Base-by-base conservation (phyloP, 129 eudicot species). In the Logfia minima region DNA sequence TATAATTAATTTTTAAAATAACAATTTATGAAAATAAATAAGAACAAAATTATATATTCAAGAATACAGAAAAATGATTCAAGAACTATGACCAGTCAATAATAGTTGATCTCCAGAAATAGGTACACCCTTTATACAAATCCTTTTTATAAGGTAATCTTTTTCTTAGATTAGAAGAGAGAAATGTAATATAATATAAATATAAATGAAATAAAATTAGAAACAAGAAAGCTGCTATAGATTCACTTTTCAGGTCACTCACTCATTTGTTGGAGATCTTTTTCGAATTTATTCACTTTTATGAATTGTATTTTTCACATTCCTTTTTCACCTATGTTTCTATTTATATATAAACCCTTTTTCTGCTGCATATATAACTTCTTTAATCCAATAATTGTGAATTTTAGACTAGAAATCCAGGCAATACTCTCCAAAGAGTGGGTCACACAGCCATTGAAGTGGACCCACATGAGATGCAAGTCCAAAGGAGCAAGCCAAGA, bases 401-500 rank as follows among this genome's bases (percentile, higher is more conserved):
- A 39, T 26, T 58, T 6, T 75, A 64, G 76, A 31, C 61, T 29
- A 8, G 67, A 75, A 68, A 68, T 75, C 66, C 76, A 81, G 84
- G 76, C 84, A 81, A 75, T 66, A 81, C 76, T 67, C 64, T 74
- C 80, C 70, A 41, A 68, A 2, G 18, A 18, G 23, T 32, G 75
- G 87, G 87, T 69, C 83, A 81, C 55, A 35, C 39, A 35, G 67
- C 71, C 83, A 84, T 77, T 23, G 64, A 43, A 56, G 24, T 81
- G 92, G 96, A 68, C 85, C 92, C 86, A 74, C 76, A 18, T 19
- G 29, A 66, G 85, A 83, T 78, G 76, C 86, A 81, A 87, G 62
- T 87, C 88, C 95, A 83, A 67, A 73, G 64, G 76, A 83, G 81
- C 90, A 87, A 80, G 81, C 84, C 86, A 87, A 81, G 80, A 77